Evolutionary conservation across 2,329 filamentous ascomycete genomes (phyloP).

Genomic region (Alternaria rosae): DNA sequence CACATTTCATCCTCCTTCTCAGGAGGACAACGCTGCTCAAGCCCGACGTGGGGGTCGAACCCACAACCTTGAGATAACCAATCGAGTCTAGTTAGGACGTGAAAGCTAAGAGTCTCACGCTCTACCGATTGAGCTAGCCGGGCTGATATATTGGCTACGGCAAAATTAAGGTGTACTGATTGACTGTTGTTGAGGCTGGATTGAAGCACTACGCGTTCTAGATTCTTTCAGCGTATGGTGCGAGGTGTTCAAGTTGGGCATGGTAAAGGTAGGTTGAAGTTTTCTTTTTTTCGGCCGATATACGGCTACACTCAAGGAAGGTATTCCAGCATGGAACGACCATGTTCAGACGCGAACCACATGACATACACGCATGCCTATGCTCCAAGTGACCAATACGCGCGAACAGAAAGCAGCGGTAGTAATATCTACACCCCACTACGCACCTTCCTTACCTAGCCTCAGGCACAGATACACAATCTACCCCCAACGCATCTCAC

Average conservation of each 20-base stretch:
- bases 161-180: background rate
- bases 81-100: constrained; percentile 4
- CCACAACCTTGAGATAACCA: constrained; percentile 6
- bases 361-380: background rate
- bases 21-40: too few relatives aligned
- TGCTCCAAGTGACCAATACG: background rate
- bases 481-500: background rate
- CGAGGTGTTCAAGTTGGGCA: background rate
- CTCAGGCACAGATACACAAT: background rate
- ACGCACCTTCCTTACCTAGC: background rate
- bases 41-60: background rate
- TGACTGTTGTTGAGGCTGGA: background rate
- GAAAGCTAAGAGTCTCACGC: constrained; percentile 50
- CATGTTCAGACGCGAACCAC: background rate
- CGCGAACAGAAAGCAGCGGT: too few relatives aligned
- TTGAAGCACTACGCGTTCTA: background rate
- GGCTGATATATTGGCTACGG: background rate
- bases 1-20: too few relatives aligned
- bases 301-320: background rate
- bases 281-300: background rate
- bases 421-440: background rate
- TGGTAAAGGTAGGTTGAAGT: background rate
- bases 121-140: constrained; percentile 48
- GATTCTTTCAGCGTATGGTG: background rate
- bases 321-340: background rate